Evolutionary conservation across 139 green algal genomes (phyloP).

Genomic region (Medakamo hakoo): DNA sequence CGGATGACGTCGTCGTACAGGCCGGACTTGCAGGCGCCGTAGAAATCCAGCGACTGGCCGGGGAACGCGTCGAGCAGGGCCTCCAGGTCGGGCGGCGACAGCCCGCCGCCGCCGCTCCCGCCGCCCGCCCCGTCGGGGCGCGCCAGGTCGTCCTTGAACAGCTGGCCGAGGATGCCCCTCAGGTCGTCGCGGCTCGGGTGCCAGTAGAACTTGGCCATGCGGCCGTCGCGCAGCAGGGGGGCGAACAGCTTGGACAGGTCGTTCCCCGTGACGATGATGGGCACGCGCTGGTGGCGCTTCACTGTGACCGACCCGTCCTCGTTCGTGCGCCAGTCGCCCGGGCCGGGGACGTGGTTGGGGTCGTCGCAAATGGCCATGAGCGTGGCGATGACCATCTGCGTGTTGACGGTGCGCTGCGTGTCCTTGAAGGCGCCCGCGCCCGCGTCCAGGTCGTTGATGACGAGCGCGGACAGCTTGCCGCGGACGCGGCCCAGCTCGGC

Average conservation of each 20-base stretch:
- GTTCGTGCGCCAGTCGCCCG: slow-evolving; percentile 25
- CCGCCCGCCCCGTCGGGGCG: slow-evolving; percentile 24
- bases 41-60: slow-evolving; percentile 99
- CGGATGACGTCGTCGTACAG: slow-evolving; percentile 86
- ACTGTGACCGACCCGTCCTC: slow-evolving; percentile 53
- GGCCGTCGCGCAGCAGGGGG: slow-evolving; percentile 95
- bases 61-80: slow-evolving; percentile 91
- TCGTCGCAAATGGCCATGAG: slow-evolving; percentile 99
- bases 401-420: slow-evolving; percentile 99
- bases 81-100: too few species aligned
- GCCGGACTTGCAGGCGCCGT: slow-evolving; percentile 81
- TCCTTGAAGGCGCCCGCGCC: slow-evolving; percentile 27
- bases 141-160: slow-evolving; percentile 72
- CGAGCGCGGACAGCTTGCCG: slow-evolving; percentile 96
- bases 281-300: slow-evolving; percentile 85
- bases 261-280: slow-evolving; percentile 94
- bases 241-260: slow-evolving; percentile 99
- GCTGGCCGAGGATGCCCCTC: slow-evolving; percentile 89
- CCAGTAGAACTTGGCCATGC: slow-evolving; percentile 99
- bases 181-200: slow-evolving; percentile 87
- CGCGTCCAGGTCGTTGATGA: slow-evolving; percentile 99
- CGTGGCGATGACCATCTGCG: slow-evolving; percentile 97
- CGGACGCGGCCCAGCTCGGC: slow-evolving; percentile 66
- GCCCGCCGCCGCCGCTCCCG: too few species aligned
- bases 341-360: slow-evolving; percentile 98